phyloP scores from a whole-genome alignment of 2,329 filamentous ascomycete genomes.

The Aspergillus eucalypticola region DNA sequence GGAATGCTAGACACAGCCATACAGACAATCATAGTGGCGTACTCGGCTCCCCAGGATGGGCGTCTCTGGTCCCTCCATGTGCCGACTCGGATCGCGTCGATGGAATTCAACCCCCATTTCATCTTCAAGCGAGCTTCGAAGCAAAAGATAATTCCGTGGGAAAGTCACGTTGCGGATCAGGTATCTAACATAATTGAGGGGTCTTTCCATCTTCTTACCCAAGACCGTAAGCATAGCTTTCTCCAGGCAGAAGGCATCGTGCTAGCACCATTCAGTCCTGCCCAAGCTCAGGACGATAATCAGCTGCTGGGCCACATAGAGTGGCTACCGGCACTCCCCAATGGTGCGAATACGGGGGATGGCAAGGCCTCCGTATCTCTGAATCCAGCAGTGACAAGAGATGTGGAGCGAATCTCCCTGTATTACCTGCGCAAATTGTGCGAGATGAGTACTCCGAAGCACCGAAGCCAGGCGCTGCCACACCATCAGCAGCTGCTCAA shows the following conservation, averaged over 20 bases:
- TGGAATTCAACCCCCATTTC: conserved; percentile 14
- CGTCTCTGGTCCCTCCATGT: conserved; percentile 19
- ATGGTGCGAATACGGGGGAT: neutral
- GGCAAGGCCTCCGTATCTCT: neutral
- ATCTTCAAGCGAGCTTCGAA: neutral
- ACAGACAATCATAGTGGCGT: conserved; percentile 20
- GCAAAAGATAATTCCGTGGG: neutral
- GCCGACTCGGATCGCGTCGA: conserved; percentile 14
- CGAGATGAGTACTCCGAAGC: neutral
- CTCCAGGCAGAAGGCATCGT: neutral
- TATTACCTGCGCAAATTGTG: neutral
- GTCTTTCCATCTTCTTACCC: neutral
- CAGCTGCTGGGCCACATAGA: neutral
- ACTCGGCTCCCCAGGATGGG: conserved; percentile 19
- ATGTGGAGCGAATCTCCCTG: neutral
- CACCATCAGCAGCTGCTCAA: neutral
- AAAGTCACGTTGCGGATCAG: neutral
- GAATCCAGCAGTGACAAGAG: neutral
- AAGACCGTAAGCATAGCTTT: neutral
- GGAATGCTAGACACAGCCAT: conserved; percentile 23
- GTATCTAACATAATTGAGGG: neutral
- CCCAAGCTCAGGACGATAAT: neutral
- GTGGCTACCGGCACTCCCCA: neutral
- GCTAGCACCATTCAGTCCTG: neutral
- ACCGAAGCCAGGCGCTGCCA: neutral